These are phyloP conservation scores for Massospora cicadina DNA, from an alignment of 371 early-diverging fungal genomes.

Conservation along the genomic window DNA sequence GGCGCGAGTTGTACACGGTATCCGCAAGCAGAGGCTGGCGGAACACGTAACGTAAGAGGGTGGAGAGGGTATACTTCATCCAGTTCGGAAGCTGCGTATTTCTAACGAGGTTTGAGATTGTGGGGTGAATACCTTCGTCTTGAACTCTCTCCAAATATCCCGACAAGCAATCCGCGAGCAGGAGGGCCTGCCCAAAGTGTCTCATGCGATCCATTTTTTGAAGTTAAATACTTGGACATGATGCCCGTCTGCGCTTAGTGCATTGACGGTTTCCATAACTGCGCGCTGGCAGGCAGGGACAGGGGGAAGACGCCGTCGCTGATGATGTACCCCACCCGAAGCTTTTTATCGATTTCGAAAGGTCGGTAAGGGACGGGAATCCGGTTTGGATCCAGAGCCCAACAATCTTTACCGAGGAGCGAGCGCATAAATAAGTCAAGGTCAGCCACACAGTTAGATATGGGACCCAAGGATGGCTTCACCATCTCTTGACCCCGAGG, in stretches of 20 bases:
- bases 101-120: not conserved
- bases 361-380: conserved; percentile 1
- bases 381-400: not conserved
- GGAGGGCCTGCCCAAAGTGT: not conserved
- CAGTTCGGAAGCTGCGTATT: not conserved
- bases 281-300: conserved; percentile 6
- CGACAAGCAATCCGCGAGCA: not conserved
- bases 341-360: not conserved
- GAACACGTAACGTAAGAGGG: not conserved
- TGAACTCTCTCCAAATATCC: not conserved
- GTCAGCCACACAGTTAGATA: conserved; percentile 1
- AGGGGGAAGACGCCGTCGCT: conserved; percentile 4
- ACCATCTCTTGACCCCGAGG: not conserved
- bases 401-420: not conserved
- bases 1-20: not conserved
- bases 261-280: not conserved
- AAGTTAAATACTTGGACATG: not conserved
- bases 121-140: not conserved
- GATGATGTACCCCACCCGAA: conserved; percentile 7
- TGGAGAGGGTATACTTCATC: not conserved
- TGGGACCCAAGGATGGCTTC: not conserved
- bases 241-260: not conserved
- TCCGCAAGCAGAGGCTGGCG: not conserved
- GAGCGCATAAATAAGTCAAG: not conserved
- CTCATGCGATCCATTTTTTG: not conserved